phyloP scores from a whole-genome alignment of 345 rosid species.

The Sonneratia caseolaris region DNA sequence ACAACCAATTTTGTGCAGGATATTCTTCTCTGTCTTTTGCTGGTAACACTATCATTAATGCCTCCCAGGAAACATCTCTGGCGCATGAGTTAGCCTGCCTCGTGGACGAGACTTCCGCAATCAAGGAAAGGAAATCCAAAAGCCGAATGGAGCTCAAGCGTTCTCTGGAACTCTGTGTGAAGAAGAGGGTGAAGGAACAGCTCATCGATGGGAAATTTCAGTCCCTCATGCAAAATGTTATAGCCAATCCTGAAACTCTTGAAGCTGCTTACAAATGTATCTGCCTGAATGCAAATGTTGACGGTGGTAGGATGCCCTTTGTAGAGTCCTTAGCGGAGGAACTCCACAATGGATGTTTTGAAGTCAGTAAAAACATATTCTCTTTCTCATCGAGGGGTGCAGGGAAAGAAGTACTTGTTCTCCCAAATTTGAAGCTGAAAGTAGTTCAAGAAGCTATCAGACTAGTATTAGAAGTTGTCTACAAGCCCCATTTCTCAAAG shows the following conservation, averaged over 20 bases:
- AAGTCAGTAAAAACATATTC: constrained; percentile 40
- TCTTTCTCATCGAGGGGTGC: constrained; percentile 49
- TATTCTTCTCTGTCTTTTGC: constrained; percentile 16
- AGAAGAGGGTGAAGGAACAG: constrained; percentile 76
- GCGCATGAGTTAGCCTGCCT: constrained; percentile 58
- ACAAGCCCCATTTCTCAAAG: constrained; percentile 67
- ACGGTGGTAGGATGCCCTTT: constrained; percentile 23
- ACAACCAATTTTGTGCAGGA: constrained; percentile 10
- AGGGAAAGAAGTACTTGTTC: constrained; percentile 52
- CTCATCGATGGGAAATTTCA: constrained; percentile 50
- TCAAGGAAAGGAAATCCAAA: constrained; percentile 32
- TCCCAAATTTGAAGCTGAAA: constrained; percentile 60
- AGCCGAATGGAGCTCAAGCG: constrained; percentile 63
- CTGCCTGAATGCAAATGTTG: constrained; percentile 55
- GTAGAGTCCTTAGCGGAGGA: constrained; percentile 45
- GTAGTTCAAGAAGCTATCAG: constrained; percentile 79
- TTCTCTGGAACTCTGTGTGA: constrained; percentile 55
- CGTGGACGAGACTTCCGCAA: constrained; percentile 43
- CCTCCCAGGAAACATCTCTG: constrained; percentile 25
- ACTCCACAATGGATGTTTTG: constrained; percentile 49
- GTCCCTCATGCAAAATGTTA: constrained; percentile 42
- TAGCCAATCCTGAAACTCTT: constrained; percentile 60
- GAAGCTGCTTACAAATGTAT: constrained; percentile 58
- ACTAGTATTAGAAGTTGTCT: constrained; percentile 65
- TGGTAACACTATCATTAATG: constrained; percentile 17